Percentiles rank a stretch among this genome's conserved stretches.
These are phyloP conservation scores for Salix caprea DNA, from an alignment of 345 rosid genomes.

Conservation along the genomic window DNA sequence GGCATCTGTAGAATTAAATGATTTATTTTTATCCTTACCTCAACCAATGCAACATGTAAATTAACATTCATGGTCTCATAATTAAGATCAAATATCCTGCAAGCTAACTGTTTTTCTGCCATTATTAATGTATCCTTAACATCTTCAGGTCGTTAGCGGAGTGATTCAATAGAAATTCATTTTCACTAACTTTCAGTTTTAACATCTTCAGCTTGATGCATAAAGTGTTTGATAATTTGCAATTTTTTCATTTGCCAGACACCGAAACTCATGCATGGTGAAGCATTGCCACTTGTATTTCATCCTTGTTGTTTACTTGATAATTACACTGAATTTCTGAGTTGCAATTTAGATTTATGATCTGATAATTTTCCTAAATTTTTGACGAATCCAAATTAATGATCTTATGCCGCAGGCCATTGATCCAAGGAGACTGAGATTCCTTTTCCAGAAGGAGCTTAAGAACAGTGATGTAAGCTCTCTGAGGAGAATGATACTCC, in stretches of 20 bases:
- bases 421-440: conserved; percentile 62
- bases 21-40: too few species aligned
- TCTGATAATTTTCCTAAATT: not conserved
- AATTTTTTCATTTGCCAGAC: not conserved
- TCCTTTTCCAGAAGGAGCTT: conserved; percentile 88
- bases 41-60: not conserved
- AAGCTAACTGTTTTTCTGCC: not conserved
- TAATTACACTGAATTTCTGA: not conserved
- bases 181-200: not conserved
- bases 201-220: not conserved
- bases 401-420: conserved; percentile 40
- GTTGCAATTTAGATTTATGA: not conserved
- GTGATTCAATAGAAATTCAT: not conserved
- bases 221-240: not conserved
- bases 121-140: not conserved
- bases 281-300: not conserved
- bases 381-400: conserved; percentile 4
- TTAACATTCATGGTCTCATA: not conserved
- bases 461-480: conserved; percentile 95
- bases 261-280: not conserved
- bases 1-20: not conserved
- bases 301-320: not conserved
- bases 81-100: not conserved
- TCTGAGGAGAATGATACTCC: conserved; percentile 85
- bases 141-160: not conserved